Evolutionary conservation across 371 early-diverging fungal genomes (phyloP).

Genomic region (Mucor indicus): DNA sequence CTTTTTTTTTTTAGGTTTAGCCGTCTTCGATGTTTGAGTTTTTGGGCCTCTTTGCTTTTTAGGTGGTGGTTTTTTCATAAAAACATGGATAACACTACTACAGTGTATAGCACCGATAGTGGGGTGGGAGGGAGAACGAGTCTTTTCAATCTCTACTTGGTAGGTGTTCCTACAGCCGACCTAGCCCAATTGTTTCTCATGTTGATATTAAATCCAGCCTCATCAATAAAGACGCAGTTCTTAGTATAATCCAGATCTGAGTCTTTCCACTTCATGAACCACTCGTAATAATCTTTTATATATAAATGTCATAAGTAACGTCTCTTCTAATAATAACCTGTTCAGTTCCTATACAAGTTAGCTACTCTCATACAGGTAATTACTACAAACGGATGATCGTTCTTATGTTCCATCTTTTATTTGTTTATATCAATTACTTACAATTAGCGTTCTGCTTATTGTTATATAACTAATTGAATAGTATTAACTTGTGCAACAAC

Average conservation of each 20-base stretch:
- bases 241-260: background rate
- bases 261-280: slow-evolving; percentile 9
- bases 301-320: slow-evolving; percentile 15
- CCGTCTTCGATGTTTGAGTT: slow-evolving; percentile 2
- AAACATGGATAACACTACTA: slow-evolving; percentile 2
- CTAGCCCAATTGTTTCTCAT: slow-evolving; percentile 5
- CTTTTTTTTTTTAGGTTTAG: background rate
- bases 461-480: slow-evolving; percentile 12
- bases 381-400: slow-evolving; percentile 11
- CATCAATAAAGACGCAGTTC: background rate
- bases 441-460: slow-evolving; percentile 9
- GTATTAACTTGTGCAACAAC: slow-evolving; percentile 13
- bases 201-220: slow-evolving; percentile 16
- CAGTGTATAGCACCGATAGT: slow-evolving; percentile 7
- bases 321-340: slow-evolving; percentile 14
- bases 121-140: slow-evolving; percentile 5
- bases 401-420: slow-evolving; percentile 3
- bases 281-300: slow-evolving; percentile 15
- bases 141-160: slow-evolving; percentile 2
- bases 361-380: slow-evolving; percentile 11
- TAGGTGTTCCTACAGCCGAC: background rate
- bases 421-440: slow-evolving; percentile 13
- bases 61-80: slow-evolving; percentile 6
- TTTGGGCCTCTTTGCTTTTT: slow-evolving; percentile 3
- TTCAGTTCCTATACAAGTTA: slow-evolving; percentile 9